phyloP scores from a whole-genome alignment of 345 rosid genomes.

The Rhodamnia rubescens region DNA sequence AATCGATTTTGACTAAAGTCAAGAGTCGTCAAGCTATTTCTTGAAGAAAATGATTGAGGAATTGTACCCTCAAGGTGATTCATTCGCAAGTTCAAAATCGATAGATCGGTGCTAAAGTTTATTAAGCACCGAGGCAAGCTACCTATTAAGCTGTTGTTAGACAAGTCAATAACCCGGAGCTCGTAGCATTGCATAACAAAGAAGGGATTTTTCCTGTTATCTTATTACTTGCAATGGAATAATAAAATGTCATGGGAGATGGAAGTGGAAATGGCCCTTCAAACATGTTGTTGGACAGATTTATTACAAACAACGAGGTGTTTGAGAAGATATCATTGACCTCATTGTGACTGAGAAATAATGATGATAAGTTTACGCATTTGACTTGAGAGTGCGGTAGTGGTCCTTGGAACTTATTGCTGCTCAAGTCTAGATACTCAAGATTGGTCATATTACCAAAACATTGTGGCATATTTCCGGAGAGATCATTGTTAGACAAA shows the following conservation, averaged over 20 bases:
- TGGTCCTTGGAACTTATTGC: background rate
- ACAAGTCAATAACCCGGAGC: background rate
- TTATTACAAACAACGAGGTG: no score
- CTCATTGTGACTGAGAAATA: background rate
- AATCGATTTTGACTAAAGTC: conserved; percentile 8
- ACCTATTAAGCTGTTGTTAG: conserved; percentile 6
- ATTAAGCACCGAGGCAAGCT: conserved; percentile 6
- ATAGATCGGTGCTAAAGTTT: background rate
- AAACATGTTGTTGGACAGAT: no score
- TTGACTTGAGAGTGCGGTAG: background rate
- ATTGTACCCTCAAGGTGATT: conserved; percentile 8
- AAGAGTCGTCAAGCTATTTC: background rate
- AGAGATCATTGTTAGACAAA: background rate
- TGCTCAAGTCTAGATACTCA: rapidly evolving
- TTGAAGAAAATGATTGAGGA: background rate
- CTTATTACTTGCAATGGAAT: background rate
- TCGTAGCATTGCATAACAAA: background rate
- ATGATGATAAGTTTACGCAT: background rate
- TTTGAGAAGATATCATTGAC: background rate
- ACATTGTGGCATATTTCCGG: background rate
- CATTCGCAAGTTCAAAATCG: background rate
- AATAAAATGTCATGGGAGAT: background rate
- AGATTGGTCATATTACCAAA: background rate
- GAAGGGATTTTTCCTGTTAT: conserved; percentile 7
- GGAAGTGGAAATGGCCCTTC: background rate